phyloP scores from a whole-genome alignment of 2,329 filamentous ascomycete genomes.

The Alternaria sp. region DNA sequence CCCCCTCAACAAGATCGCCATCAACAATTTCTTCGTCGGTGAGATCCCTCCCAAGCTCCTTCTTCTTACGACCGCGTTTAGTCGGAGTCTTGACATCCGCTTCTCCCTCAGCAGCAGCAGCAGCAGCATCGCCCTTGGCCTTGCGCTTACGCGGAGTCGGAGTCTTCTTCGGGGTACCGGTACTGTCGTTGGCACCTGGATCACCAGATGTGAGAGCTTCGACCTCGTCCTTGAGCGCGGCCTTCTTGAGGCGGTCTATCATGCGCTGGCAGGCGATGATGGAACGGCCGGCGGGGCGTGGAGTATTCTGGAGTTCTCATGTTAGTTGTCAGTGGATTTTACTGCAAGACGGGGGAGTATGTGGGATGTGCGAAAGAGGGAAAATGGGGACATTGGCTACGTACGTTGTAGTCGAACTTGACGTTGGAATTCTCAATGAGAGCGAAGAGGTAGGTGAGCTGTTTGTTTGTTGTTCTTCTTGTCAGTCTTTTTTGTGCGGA shows the following conservation, averaged over 20 bases:
- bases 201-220: conserved; percentile 18
- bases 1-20: conserved; percentile 1
- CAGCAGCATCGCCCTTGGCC: conserved; percentile 8
- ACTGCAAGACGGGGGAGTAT: not conserved
- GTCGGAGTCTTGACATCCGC: not conserved
- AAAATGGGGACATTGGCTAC: not conserved
- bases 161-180: conserved; percentile 18
- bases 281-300: conserved; percentile 26
- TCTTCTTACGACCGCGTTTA: conserved; percentile 16
- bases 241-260: conserved; percentile 30
- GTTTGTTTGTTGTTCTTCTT: not conserved
- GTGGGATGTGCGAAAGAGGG: not conserved
- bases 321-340: too few species aligned
- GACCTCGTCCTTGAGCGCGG: conserved; percentile 27
- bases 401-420: conserved; percentile 29
- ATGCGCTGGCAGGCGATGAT: conserved; percentile 31
- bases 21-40: conserved; percentile 1
- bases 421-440: conserved; percentile 23
- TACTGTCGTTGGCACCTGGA: not conserved
- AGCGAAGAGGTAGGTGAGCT: conserved; percentile 23
- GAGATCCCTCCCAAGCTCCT: conserved; percentile 1
- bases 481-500: not conserved
- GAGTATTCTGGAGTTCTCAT: conserved; percentile 15
- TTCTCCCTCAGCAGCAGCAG: conserved; percentile 3
- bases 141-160: conserved; percentile 30